These are phyloP conservation scores for Rhododendron simsii DNA, from an alignment of 148 eudicot species.

Conservation along the genomic window DNA sequence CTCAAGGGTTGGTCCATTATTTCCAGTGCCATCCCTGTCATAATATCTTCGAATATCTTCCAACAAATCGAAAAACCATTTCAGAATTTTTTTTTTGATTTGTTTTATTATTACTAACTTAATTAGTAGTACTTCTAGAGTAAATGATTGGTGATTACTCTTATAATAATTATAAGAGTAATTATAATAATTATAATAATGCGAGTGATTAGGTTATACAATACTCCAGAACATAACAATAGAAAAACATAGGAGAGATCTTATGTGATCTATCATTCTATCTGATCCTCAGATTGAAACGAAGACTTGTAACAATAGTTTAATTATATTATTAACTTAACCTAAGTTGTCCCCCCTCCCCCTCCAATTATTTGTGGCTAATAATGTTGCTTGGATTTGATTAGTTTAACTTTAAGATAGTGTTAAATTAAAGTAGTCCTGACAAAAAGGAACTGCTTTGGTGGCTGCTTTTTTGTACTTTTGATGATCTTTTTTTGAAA, in stretches of 20 bases:
- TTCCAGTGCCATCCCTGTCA: conserved; percentile 66
- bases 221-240: conserved; percentile 10
- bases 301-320: conserved; percentile 2
- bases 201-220: conserved; percentile 4
- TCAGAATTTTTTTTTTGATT: background rate
- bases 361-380: conserved; percentile 45
- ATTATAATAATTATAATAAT: background rate
- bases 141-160: conserved; percentile 15
- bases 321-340: conserved; percentile 21
- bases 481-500: background rate
- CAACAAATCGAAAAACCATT: background rate
- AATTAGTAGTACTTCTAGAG: conserved; percentile 10
- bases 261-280: conserved; percentile 25
- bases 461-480: conserved; percentile 30
- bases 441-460: conserved; percentile 36
- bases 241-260: conserved; percentile 31
- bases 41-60: conserved; percentile 19
- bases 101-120: background rate
- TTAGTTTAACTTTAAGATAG: conserved; percentile 6
- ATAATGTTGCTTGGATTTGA: conserved; percentile 17
- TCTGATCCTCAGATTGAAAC: conserved; percentile 1
- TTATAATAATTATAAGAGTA: conserved; percentile 1
- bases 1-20: conserved; percentile 42
- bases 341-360: conserved; percentile 33
- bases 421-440: conserved; percentile 22